Percentiles rank a stretch among this genome's conserved stretches.
These are phyloP conservation scores for Starmerella geochares DNA, from an alignment of 805 yeast genomes.

Conservation along the genomic window DNA sequence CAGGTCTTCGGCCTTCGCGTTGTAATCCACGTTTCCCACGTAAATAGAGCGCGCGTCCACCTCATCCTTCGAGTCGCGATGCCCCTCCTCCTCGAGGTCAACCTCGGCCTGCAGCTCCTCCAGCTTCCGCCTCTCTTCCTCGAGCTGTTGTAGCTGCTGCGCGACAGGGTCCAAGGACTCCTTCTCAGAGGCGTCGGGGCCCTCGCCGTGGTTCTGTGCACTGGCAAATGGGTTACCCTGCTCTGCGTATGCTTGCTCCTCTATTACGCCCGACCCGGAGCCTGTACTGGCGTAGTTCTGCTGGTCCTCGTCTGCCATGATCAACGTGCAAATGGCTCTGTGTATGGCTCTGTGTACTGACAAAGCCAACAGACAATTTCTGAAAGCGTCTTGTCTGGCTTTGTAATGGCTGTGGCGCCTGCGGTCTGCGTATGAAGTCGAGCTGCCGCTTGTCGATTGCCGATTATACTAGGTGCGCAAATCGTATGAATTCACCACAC, in stretches of 20 bases:
- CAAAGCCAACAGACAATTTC: not conserved
- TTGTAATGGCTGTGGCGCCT: not conserved
- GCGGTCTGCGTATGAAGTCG: too few species aligned
- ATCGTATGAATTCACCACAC: too few species aligned
- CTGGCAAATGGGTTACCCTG: not conserved
- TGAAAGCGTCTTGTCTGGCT: not conserved
- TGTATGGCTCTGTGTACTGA: not conserved
- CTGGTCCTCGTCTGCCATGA: conserved; percentile 1
- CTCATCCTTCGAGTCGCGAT: conserved; percentile 46
- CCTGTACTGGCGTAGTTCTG: not conserved
- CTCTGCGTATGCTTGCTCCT: not conserved
- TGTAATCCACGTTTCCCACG: conserved; percentile 79
- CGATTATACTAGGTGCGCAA: too few species aligned
- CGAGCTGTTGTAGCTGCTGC: conserved; percentile 35
- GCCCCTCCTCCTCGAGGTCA: conserved; percentile 36
- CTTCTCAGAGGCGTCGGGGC: not conserved
- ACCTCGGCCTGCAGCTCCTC: conserved; percentile 48
- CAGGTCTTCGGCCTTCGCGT: conserved; percentile 65
- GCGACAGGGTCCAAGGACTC: conserved; percentile 13
- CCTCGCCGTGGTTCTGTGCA: not conserved
- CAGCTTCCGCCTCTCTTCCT: conserved; percentile 52
- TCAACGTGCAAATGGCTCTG: not conserved
- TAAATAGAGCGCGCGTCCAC: conserved; percentile 68
- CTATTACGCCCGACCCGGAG: not conserved
- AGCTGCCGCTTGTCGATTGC: too few species aligned